Evolutionary conservation across 163 green algal genomes (phyloP).

Genomic region (Chlamydomonas reinhardtii): DNA sequence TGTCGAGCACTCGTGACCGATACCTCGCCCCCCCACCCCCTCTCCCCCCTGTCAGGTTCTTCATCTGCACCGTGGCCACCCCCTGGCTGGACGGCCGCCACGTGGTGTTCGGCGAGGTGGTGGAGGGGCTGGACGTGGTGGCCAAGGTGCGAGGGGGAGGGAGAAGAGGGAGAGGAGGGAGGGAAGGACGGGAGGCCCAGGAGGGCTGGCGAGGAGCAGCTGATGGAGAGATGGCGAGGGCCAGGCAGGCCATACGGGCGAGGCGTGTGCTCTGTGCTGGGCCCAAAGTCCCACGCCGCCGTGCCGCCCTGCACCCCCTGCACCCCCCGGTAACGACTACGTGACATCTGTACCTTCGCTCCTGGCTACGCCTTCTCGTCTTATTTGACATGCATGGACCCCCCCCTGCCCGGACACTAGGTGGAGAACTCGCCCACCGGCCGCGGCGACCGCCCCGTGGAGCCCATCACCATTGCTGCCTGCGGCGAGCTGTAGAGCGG

Average conservation of each 20-base stretch:
- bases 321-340: no score
- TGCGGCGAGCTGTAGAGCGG: conserved; percentile 34
- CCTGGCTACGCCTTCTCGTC: no score
- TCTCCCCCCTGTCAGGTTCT: conserved; percentile 75
- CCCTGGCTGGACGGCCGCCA: conserved; percentile 98
- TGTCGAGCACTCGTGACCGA: no score
- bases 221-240: no score
- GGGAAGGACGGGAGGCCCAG: no score
- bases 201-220: no score
- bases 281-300: neutral
- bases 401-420: no score
- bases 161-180: neutral
- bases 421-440: conserved; percentile 39
- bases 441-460: conserved; percentile 29
- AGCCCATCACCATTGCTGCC: conserved; percentile 35
- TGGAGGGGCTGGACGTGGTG: conserved; percentile 95
- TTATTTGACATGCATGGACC: no score
- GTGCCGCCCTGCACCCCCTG: no score
- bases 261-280: neutral
- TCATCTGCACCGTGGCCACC: conserved; percentile 94
- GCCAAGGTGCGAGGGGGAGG: conserved; percentile 85
- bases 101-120: conserved; percentile 95
- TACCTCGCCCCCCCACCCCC: no score
- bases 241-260: no score
- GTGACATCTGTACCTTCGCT: no score